phyloP scores from a whole-genome alignment of 1,284 basidiomycete genomes.

The Heterobasidion irregulare region DNA sequence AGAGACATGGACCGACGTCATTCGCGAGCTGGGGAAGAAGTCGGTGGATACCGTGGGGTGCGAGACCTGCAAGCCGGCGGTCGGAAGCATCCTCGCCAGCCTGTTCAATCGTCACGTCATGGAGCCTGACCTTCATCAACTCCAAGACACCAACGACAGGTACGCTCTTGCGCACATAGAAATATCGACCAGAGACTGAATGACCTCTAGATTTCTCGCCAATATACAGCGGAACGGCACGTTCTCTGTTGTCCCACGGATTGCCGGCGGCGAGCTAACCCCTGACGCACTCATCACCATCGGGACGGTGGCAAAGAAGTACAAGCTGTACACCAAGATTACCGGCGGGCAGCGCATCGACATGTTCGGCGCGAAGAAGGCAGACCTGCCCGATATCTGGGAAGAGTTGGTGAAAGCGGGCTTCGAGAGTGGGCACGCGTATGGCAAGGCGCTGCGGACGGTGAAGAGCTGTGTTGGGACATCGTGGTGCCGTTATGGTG shows the following conservation, averaged over 20 bases:
- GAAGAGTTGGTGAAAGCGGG: background rate
- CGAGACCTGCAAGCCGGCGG: background rate
- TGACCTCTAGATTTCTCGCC: background rate
- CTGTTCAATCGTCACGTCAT: constrained; percentile 1
- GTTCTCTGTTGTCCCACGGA: background rate
- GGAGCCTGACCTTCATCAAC: background rate
- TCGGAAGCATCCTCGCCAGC: background rate
- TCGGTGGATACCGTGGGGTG: background rate
- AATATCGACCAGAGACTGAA: background rate
- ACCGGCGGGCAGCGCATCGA: background rate
- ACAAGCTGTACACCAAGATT: background rate
- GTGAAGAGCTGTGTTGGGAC: background rate
- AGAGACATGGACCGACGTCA: background rate
- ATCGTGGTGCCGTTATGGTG: background rate
- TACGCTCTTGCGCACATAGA: background rate
- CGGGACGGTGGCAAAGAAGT: background rate
- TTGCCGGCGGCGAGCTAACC: background rate
- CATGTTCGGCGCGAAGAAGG: constrained; percentile 1
- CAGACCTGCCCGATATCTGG: background rate
- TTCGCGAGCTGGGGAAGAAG: background rate
- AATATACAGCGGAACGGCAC: background rate
- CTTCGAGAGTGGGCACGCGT: background rate
- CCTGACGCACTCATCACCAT: background rate
- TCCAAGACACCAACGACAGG: background rate
- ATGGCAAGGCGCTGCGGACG: background rate